phyloP scores from a whole-genome alignment of 257 asterid species.

The Agastache rugosa region DNA sequence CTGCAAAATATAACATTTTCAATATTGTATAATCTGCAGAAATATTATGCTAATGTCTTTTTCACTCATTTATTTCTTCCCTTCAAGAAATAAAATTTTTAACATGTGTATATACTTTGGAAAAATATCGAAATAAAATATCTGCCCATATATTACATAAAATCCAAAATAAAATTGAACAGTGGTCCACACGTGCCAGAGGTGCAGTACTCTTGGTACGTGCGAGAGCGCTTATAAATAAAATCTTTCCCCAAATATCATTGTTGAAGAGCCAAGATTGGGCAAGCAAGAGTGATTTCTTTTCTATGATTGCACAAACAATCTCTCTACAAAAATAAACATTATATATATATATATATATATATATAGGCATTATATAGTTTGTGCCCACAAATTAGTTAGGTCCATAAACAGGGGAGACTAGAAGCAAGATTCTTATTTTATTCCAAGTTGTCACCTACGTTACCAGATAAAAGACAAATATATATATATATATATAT shows the following conservation, averaged over 20 bases:
- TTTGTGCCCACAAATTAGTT: constrained; percentile 29
- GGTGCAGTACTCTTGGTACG: constrained; percentile 43
- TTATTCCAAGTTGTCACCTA: constrained; percentile 38
- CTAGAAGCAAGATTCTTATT: constrained; percentile 48
- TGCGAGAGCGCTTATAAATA: constrained; percentile 46
- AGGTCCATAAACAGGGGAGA: constrained; percentile 36
- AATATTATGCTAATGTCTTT: neutral
- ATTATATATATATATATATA: neutral
- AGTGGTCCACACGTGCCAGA: constrained; percentile 54
- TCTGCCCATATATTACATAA: neutral
- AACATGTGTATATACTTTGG: neutral
- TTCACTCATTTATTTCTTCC: neutral
- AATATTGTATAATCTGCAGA: neutral
- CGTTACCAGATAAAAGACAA: constrained; percentile 33
- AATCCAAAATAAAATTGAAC: neutral
- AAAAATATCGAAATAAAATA: neutral
- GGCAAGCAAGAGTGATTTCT: constrained; percentile 41
- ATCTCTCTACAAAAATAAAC: neutral
- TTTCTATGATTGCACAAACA: constrained; percentile 32
- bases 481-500: constrained; percentile 1
- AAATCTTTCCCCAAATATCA: constrained; percentile 30
- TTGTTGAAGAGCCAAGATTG: constrained; percentile 43
- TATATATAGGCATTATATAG: constrained; percentile 31
- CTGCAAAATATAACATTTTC: too few species aligned
- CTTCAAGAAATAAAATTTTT: neutral